Base-by-base conservation (phyloP, 2,329 filamentous ascomycete species). In the Colletotrichum sp. region DNA sequence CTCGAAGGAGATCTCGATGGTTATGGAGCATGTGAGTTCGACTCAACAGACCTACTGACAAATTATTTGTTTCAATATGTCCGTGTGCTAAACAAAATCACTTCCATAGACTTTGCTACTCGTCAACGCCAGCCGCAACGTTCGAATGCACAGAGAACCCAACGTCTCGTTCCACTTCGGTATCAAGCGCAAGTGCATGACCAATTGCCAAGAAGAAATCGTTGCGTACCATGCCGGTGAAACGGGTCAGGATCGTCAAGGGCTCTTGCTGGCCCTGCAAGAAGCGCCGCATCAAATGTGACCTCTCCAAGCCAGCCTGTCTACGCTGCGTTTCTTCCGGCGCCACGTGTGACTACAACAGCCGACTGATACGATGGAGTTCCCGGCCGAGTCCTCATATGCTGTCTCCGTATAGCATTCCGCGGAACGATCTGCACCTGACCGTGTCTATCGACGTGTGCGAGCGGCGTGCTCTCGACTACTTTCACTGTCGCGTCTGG, bases 191-290 rank as follows among this genome's bases (percentile, higher is more conserved):
- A 61, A 61, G 59, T 61, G 28, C 59, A 61, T 61, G 59, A 61
- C 59, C 59, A 61, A 61, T 61, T 61, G 28, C 59, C 30, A 32
- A 61, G 28, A 16, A 52, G 43, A 28, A 61, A 61, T 61, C 7
- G 59, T 21, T 12, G 59, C 28, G n/a, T 32, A n/a, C 15, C 28
- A 61, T 61, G 59, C 59, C 59, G 26, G 59, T 43, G 12, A 67
- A 32, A n/a, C 66, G 72, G 15, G 59, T 75, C 61, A 67, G 81
- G 39, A 80, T 81, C 28, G 82, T 85, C 66, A 80, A 83, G 76
- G 86, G 86, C n/a, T 87, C 86, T 7, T 87, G 86, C 77, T 87
- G 86, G 86, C 81, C 83, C 26, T 87, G 86, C 80, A 87, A 86
- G 77, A 85, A 87, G 64, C 83, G 86, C 13, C 81, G 86, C 28